These are phyloP conservation scores for Neofusicoccum kwambonambiense DNA, from an alignment of 2,329 filamentous ascomycete genomes.

Conservation along the genomic window DNA sequence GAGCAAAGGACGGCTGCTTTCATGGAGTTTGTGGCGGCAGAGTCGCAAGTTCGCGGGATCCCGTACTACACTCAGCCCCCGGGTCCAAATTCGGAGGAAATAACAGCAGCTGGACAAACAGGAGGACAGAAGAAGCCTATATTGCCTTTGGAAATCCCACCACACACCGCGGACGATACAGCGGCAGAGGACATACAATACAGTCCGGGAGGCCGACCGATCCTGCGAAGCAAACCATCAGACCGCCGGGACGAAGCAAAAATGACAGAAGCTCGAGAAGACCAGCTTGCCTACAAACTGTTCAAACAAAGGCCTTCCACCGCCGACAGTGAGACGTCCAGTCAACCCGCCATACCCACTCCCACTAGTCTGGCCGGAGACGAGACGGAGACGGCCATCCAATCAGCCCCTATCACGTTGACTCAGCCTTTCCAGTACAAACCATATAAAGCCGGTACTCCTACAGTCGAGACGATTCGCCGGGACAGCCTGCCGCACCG, in stretches of 20 bases:
- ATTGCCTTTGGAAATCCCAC: constrained; percentile 24
- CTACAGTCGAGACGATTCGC: constrained; percentile 15
- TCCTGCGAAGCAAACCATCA: constrained; percentile 31
- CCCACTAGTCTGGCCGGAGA: constrained; percentile 37
- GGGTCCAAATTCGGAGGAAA: background rate
- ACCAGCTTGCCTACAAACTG: constrained; percentile 8
- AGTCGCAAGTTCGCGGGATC: constrained; percentile 40
- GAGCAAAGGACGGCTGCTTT: constrained; percentile 56
- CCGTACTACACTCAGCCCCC: background rate
- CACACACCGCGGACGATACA: background rate
- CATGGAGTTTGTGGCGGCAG: constrained; percentile 45
- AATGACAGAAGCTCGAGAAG: constrained; percentile 27
- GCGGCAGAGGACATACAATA: constrained; percentile 38
- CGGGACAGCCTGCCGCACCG: constrained; percentile 21
- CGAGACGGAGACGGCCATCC: constrained; percentile 22
- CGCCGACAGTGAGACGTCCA: constrained; percentile 21
- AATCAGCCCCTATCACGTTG: constrained; percentile 23
- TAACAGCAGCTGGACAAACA: background rate
- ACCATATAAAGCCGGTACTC: constrained; percentile 30
- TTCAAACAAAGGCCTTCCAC: background rate
- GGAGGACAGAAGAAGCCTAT: constrained; percentile 18
- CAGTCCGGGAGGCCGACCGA: constrained; percentile 55
- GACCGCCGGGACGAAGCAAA: constrained; percentile 18
- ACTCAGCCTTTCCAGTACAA: constrained; percentile 26
- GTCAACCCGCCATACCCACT: constrained; percentile 32